Evolutionary conservation across 2,329 filamentous ascomycete species (phyloP).

Genomic region (Rutstroemia sp.): DNA sequence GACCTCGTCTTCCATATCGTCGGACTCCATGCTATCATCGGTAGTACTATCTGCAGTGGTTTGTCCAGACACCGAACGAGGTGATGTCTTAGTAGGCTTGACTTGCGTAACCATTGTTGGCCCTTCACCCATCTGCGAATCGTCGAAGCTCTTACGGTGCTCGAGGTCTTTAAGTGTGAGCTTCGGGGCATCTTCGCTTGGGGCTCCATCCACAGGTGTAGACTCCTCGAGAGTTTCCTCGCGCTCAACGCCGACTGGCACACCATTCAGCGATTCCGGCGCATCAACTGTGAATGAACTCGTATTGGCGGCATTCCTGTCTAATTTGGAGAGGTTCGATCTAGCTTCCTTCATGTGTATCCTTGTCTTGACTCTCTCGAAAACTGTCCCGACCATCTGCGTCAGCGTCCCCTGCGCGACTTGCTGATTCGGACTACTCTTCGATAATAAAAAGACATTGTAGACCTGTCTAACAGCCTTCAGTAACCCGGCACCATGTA

Average conservation of each 20-base stretch:
- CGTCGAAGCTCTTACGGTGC: constrained; percentile 57
- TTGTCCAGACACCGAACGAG: constrained; percentile 45
- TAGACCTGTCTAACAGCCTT: constrained; percentile 98
- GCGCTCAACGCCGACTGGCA: constrained; percentile 16
- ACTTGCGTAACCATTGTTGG: constrained; percentile 60
- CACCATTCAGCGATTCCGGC: constrained; percentile 23
- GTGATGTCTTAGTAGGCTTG: constrained; percentile 37
- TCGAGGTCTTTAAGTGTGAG: constrained; percentile 61
- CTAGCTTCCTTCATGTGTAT: constrained; percentile 82
- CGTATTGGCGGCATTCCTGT: constrained; percentile 22
- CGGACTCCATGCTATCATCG: constrained; percentile 50
- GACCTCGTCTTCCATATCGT: constrained; percentile 80
- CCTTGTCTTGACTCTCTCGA: constrained; percentile 83
- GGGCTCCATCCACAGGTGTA: constrained; percentile 19
- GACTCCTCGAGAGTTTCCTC: constrained; percentile 23
- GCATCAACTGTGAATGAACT: constrained; percentile 29
- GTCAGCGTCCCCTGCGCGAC: constrained; percentile 94
- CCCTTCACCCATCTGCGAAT: constrained; percentile 58
- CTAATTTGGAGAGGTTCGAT: constrained; percentile 38
- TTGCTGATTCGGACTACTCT: constrained; percentile 90
- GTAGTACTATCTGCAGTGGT: constrained; percentile 45
- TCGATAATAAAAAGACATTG: constrained; percentile 95
- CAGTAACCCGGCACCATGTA: constrained; percentile 89
- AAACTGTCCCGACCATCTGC: constrained; percentile 98
- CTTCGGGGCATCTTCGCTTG: constrained; percentile 39